Percentiles rank a stretch among this genome's conserved stretches.
phyloP scores from a whole-genome alignment of 306 rosid genomes.

The Echinosophora koreensis region DNA sequence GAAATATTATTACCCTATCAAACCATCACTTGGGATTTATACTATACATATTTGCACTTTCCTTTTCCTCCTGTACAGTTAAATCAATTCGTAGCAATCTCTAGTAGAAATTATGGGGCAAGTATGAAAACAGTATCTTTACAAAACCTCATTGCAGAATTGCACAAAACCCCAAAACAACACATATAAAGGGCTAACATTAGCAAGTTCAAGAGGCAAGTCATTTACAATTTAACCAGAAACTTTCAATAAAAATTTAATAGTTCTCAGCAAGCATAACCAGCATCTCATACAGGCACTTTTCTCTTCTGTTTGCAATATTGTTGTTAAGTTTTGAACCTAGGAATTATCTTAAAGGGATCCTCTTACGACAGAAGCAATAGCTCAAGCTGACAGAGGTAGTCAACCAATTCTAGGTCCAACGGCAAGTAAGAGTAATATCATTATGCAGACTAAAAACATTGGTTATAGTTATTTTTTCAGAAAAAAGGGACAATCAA shows the following conservation, averaged over 20 bases:
- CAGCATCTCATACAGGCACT: neutral
- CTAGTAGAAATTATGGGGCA: neutral
- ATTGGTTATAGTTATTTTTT: neutral
- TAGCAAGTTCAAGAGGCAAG: slow-evolving; percentile 17
- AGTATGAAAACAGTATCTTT: neutral
- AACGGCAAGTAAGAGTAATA: slow-evolving; percentile 10
- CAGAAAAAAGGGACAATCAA: neutral
- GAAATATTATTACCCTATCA: neutral
- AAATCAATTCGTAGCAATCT: neutral
- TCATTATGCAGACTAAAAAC: slow-evolving; percentile 17
- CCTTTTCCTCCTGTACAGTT: neutral
- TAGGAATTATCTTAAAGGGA: slow-evolving; percentile 20
- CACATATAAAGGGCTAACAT: neutral
- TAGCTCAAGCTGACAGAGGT: slow-evolving; percentile 31
- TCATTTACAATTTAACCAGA: neutral
- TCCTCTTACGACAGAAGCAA: slow-evolving; percentile 30
- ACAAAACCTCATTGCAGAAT: neutral
- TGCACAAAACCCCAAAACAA: no score
- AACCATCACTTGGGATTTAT: neutral
- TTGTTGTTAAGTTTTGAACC: slow-evolving; percentile 33
- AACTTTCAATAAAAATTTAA: neutral
- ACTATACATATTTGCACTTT: neutral
- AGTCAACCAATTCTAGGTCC: slow-evolving; percentile 33
- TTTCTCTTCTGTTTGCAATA: neutral
- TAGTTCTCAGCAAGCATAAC: neutral